Evolutionary conservation across 305 asterid genomes (phyloP).

Genomic region (Ilex paraguariensis): DNA sequence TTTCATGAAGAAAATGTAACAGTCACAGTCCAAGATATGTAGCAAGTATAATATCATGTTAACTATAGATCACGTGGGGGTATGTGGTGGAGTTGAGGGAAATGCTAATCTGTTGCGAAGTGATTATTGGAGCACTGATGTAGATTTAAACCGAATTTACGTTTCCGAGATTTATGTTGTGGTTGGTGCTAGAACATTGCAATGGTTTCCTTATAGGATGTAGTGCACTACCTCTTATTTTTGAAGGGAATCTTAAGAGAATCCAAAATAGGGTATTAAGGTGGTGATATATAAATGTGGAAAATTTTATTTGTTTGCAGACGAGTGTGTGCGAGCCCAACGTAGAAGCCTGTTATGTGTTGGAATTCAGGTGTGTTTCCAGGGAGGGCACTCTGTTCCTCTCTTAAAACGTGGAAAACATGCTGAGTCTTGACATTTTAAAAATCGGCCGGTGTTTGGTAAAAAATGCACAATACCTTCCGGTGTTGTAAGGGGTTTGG

Average conservation of each 20-base stretch:
- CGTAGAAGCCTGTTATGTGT: background rate
- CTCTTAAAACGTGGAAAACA: background rate
- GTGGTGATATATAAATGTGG: too few relatives aligned
- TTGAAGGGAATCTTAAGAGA: too few relatives aligned
- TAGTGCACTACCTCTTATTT: too few relatives aligned
- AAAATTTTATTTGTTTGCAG: too few relatives aligned
- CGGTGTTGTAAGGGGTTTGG: too few relatives aligned
- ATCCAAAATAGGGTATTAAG: too few relatives aligned
- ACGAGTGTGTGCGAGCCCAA: background rate
- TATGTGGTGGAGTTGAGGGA: too few relatives aligned
- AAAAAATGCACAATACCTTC: too few relatives aligned
- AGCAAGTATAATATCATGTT: too few relatives aligned
- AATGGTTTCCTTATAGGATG: background rate
- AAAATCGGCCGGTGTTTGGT: too few relatives aligned
- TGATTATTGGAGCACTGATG: constrained; percentile 1
- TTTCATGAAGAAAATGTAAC: background rate
- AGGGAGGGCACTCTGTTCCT: background rate
- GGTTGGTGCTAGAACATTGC: background rate
- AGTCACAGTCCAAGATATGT: too few relatives aligned
- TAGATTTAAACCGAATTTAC: constrained; percentile 5
- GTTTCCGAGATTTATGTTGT: constrained; percentile 1
- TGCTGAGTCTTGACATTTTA: background rate
- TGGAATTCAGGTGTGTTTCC: background rate
- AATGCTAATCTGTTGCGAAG: constrained; percentile 1
- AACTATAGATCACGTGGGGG: too few relatives aligned